Base-by-base conservation (phyloP, 1,284 basidiomycete species). In the Quambalaria eucalypti region DNA sequence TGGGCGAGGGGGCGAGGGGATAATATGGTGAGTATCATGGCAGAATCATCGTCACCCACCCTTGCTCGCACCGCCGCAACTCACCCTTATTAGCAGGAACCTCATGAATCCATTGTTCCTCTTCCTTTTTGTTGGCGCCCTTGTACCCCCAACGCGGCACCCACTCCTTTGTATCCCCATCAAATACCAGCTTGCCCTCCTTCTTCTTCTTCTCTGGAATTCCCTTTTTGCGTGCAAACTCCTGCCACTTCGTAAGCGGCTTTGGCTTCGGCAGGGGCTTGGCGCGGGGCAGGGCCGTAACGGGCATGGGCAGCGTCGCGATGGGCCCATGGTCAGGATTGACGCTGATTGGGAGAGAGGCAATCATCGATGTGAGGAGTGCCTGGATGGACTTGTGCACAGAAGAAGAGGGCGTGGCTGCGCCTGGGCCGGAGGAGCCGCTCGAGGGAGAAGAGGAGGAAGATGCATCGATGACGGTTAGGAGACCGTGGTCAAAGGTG, bases 171-270 rank as follows among this genome's bases (percentile, higher is more conserved):
- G 82, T 83, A 76, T 92, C 90, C 67, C 97, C 93, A 77, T 99
- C 92, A 85, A 88, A 99, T 7, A 86, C 83, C 73, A 86, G 85
- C 79, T 83, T 87, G 40, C 96, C 90, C 55, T 83, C 83, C 63
- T 81, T 84, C 56, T 83, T 83, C 63, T 81, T 84, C 7, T 65
- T 60, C 73, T 81, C 85, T 66, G 84, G 83, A 70, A 98, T 98
- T 29, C 95, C 95, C 80, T 96, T 97, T 42, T 87, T 85, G 55
- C 85, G 85, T 14, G 93, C 93, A 71, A 97, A 98, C 60, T 84
- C 82, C 79, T 97, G 89, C 95, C 95, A 98, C 77, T 96, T 98
- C 14, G 93, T 97, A 48, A 83, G 83, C 3, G 87, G 86, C 78
- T 93, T 95, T 3, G 87, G 86, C 73, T 91, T 92, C 0, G 93